phyloP scores from a whole-genome alignment of 192 early-diverging fungal genomes.

The Jimgerdemannia flammicorona region DNA sequence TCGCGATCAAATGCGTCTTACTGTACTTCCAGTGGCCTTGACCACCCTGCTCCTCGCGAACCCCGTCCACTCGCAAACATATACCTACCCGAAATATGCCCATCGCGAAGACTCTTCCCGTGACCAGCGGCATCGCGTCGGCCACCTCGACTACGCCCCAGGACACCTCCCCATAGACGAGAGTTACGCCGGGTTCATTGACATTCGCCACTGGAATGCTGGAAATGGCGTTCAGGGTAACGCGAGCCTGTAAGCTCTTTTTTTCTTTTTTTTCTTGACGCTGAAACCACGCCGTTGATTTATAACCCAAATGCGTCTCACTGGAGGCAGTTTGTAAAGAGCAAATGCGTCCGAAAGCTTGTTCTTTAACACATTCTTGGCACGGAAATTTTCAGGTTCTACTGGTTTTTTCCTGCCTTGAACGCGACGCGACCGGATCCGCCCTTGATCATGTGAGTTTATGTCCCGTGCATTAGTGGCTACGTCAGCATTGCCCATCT shows the following conservation, averaged over 20 bases:
- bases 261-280: slow-evolving; percentile 8
- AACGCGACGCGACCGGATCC: slow-evolving; percentile 51
- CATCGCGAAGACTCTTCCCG: too few species aligned
- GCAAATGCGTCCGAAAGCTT: too few species aligned
- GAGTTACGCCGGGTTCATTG: slow-evolving; percentile 56
- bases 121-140: neutral
- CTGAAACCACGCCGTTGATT: slow-evolving; percentile 12
- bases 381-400: slow-evolving; percentile 38
- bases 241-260: slow-evolving; percentile 29
- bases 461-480: too few species aligned
- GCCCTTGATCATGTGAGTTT: slow-evolving; percentile 59
- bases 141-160: slow-evolving; percentile 11
- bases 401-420: slow-evolving; percentile 80
- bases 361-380: neutral
- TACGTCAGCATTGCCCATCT: too few species aligned
- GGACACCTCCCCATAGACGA: slow-evolving; percentile 55
- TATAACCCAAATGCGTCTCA: neutral
- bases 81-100: neutral
- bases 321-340: neutral
- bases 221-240: slow-evolving; percentile 30
- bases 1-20: too few species aligned
- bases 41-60: too few species aligned
- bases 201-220: slow-evolving; percentile 47
- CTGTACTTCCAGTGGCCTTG: too few species aligned
- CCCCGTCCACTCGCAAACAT: neutral